Base-by-base conservation (phyloP, 1,284 basidiomycete species). In the Ustilago cynodontis region DNA sequence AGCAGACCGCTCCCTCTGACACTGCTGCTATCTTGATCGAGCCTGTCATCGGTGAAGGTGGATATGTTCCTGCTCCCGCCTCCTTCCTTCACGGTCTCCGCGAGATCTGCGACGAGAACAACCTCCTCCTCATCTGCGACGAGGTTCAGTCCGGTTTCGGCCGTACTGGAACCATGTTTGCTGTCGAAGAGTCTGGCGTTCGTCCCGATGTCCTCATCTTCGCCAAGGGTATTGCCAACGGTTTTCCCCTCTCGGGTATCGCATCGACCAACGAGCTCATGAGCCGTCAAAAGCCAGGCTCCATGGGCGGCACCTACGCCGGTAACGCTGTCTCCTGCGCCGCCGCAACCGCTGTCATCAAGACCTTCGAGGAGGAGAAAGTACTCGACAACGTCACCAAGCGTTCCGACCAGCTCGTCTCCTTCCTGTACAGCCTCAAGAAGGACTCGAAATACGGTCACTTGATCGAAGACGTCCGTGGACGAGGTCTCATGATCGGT, bases 211-310 rank as follows among this genome's bases (percentile, higher is more conserved):
- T 98, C 70, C 88, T 98, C 87, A 88, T 92, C 58, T 92, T 94
- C 75, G 95, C 96, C 50, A 98, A 98, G 90, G 95, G 95, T 18
- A 88, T 98, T 22, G 95, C 94, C 37, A 95, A 95, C 84, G 94
- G 94, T 14, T 97, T 96, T 90, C 95, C 95, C 1, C 88, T 98
- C 69, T 94, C 93, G 64, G 94, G 91, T 28, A 90, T 98, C 49
- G 90, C 94, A 59, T 92, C 92, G 75, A 89, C 91, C 58, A 93
- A 91, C 87, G 93, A 94, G 78, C 83, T 96, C 62, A 94, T 93
- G 65, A 93, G 93, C 85, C 90, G 88, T 80, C 89, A 96, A 72
- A 90, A 89, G 82, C 90, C 93, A 8, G 94, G 94, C 14, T 91
- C 90, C 18, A 92, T 96, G 90, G 92, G 92, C 22, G 83, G 83